These are phyloP conservation scores for Rhizophagus clarus DNA, from an alignment of 192 early-diverging fungal genomes.

Conservation along the genomic window DNA sequence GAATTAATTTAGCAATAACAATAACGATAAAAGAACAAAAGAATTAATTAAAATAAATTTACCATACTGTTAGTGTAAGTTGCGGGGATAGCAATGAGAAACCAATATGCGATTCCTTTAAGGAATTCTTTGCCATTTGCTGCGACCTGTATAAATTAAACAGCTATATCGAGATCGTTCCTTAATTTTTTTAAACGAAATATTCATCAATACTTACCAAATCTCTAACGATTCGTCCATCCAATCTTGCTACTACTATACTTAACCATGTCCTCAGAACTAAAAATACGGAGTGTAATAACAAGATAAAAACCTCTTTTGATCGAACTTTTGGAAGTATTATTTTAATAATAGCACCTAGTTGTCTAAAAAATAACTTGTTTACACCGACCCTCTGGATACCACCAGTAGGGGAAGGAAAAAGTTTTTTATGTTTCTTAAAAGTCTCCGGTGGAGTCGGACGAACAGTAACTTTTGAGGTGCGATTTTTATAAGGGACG, in stretches of 20 bases:
- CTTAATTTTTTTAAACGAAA: too few species aligned
- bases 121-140: conserved; percentile 81
- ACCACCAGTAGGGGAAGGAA: conserved; percentile 36
- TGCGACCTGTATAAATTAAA: conserved; percentile 53
- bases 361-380: conserved; percentile 60
- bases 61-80: conserved; percentile 99
- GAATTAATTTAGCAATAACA: not conserved
- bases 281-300: conserved; percentile 83
- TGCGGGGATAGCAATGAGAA: conserved; percentile 91
- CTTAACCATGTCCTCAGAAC: conserved; percentile 89
- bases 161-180: not conserved
- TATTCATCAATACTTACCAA: conserved; percentile 60
- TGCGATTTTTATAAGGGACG: conserved; percentile 29
- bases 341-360: conserved; percentile 76
- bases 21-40: not conserved
- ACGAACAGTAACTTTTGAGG: conserved; percentile 15
- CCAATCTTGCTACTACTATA: conserved; percentile 89
- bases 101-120: conserved; percentile 82
- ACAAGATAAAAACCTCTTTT: conserved; percentile 80
- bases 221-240: conserved; percentile 93
- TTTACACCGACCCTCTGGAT: conserved; percentile 62
- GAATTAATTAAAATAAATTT: conserved; percentile 39
- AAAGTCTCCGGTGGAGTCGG: conserved; percentile 42
- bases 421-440: conserved; percentile 47
- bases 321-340: conserved; percentile 77